Percentiles rank a stretch among this genome's conserved stretches.
Evolutionary conservation across 2,329 filamentous ascomycete genomes (phyloP).

Genomic region (Fusarium sp.): DNA sequence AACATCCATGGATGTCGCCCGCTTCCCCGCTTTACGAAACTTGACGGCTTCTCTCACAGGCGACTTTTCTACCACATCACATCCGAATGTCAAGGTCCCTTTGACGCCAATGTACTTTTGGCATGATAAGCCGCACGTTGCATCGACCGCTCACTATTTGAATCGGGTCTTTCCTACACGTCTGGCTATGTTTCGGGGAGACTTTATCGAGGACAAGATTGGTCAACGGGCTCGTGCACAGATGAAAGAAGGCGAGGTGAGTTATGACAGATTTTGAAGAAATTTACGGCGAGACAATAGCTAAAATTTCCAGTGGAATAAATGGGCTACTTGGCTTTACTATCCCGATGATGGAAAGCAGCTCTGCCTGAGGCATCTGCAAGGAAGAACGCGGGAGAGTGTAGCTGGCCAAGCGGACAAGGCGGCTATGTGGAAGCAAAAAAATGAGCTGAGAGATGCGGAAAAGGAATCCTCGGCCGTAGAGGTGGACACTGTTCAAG

Average conservation of each 20-base stretch:
- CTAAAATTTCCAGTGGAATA: slow-evolving; percentile 56
- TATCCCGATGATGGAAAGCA: slow-evolving; percentile 60
- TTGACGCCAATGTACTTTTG: slow-evolving; percentile 69
- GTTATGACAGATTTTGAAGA: not conserved
- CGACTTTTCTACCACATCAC: slow-evolving; percentile 48
- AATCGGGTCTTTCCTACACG: slow-evolving; percentile 61
- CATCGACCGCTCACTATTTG: slow-evolving; percentile 62
- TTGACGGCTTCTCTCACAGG: slow-evolving; percentile 57
- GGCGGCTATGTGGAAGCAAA: slow-evolving; percentile 34
- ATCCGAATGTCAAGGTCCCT: slow-evolving; percentile 48
- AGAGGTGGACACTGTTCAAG: not conserved
- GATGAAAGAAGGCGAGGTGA: slow-evolving; percentile 63
- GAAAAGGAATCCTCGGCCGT: not conserved
- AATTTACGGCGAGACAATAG: no score
- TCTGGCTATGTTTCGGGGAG: slow-evolving; percentile 62
- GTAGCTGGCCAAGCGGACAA: slow-evolving; percentile 31
- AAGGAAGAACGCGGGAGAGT: slow-evolving; percentile 64
- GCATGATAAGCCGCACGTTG: slow-evolving; percentile 69
- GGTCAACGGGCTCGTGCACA: slow-evolving; percentile 66
- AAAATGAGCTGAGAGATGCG: not conserved
- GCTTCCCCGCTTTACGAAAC: slow-evolving; percentile 55
- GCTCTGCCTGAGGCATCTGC: slow-evolving; percentile 62
- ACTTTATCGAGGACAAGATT: slow-evolving; percentile 68
- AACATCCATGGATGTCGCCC: slow-evolving; percentile 57
- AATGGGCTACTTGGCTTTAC: slow-evolving; percentile 69